Conservation (phyloP, 305 asterid genomes). For the Fraxinus nigra region DNA sequence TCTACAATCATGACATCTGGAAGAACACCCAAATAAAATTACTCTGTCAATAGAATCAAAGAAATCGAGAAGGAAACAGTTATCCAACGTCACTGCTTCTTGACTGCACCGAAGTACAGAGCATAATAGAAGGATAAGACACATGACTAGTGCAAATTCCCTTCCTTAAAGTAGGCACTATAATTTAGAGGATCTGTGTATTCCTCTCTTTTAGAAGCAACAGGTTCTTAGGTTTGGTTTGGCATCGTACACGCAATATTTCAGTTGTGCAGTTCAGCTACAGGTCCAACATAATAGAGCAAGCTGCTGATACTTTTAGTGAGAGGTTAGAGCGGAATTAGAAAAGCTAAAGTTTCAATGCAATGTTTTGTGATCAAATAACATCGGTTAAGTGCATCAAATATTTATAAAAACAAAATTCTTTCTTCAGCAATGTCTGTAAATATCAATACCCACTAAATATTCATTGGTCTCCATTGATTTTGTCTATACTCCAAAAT, state of each 20-base stretch:
- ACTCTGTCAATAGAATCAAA: slow-evolving; percentile 12
- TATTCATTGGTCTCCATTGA: background rate
- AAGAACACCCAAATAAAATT: slow-evolving; percentile 7
- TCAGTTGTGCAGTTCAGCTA: background rate
- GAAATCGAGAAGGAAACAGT: slow-evolving; percentile 8
- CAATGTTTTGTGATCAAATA: background rate
- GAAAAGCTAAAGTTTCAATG: background rate
- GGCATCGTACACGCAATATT: background rate
- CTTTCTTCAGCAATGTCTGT: background rate
- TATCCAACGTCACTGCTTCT: slow-evolving; percentile 7
- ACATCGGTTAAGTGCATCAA: background rate
- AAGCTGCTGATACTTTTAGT: background rate
- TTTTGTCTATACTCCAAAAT: background rate
- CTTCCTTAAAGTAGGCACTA: background rate
- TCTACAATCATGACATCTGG: slow-evolving; percentile 7
- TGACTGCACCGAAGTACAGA: background rate
- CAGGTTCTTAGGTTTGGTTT: background rate
- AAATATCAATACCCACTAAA: background rate
- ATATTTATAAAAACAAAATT: background rate
- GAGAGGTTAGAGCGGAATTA: background rate
- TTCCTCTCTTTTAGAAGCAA: background rate
- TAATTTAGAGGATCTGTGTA: background rate
- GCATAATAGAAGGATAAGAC: slow-evolving; percentile 4
- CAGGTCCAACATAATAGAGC: background rate
- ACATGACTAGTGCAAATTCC: background rate